Base-by-base conservation (phyloP, 306 rosid species). In the Cajanus cajan region DNA sequence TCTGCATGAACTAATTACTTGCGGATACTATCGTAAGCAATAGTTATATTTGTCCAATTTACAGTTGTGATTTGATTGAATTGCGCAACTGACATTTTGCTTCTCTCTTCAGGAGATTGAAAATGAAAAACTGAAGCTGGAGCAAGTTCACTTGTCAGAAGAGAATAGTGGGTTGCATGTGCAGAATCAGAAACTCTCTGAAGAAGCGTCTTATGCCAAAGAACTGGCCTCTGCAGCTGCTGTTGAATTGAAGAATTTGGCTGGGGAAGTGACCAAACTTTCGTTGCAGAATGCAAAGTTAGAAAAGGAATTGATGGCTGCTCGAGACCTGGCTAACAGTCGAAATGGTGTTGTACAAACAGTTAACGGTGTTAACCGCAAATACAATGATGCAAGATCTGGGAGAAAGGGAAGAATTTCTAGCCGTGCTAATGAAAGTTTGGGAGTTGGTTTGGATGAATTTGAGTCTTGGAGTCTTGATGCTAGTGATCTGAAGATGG, bases 211-310 rank as follows among this genome's bases (percentile, higher is more conserved):
- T 63, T 96, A 96, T 78, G 99, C 99, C 41, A 96, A 93, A 78
- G 99, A 96, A 84, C 85, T 96, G 64, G 99, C 99, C 75, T 91
- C 99, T 68, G 99, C 99, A 52, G 99, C 99, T 71, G 99, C 99
- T 52, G 93, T 93, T 50, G 99, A 96, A 84, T 81, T 96, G 85
- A 96, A 96, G 85, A 96, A 89, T 88, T 90, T 96, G 84, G 98
- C 99, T 25, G 91, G 93, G 85, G 97, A 96, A 84, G 96, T 96
- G 82, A 96, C 99, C 8, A 96, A 90, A 82, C 88, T 93, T 71
- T 93, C 99, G 58, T 73, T 96, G 76, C 98, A 93, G 68, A 93
- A 82, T 80, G 87, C 90, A 54, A 96, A 96, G 80, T 73, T 91
- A 57, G 98, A 93, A 82, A 96, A 96, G 70, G 99, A 96, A 67